A percentile compares a stretch with the other conserved stretches of the same genome.
These are phyloP conservation scores for Candida insectalens DNA, from an alignment of 805 yeast species.

Conservation along the genomic window DNA sequence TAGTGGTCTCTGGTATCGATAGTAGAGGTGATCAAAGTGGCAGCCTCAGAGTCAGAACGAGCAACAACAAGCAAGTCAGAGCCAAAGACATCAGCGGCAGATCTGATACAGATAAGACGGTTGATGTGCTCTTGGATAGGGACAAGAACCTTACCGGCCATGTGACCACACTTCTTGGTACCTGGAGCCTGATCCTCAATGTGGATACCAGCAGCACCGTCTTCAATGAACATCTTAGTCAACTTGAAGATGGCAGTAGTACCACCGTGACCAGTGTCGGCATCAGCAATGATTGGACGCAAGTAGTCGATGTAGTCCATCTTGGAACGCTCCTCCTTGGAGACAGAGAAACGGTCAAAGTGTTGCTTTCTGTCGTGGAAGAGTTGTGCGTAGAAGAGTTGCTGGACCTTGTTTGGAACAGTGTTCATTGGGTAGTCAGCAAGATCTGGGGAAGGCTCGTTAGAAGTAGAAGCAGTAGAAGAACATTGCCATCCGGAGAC, in stretches of 20 bases:
- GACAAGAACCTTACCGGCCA: constrained; percentile 97
- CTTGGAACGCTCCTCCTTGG: constrained; percentile 59
- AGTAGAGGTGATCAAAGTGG: constrained; percentile 87
- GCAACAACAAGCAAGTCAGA: constrained; percentile 83
- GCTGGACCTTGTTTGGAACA: constrained; percentile 97
- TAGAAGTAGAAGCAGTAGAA: constrained; percentile 93
- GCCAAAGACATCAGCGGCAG: constrained; percentile 90
- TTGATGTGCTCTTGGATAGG: constrained; percentile 97
- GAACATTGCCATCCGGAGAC: constrained; percentile 99
- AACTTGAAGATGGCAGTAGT: constrained; percentile 91
- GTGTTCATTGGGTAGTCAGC: constrained; percentile 99
- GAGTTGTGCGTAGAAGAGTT: constrained; percentile 90
- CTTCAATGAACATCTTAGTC: constrained; percentile 91
- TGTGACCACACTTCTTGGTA: constrained; percentile 97
- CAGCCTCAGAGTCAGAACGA: constrained; percentile 97
- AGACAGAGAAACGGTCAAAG: constrained; percentile 60
- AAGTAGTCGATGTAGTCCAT: constrained; percentile 74
- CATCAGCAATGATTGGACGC: constrained; percentile 95
- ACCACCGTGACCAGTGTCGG: constrained; percentile 99
- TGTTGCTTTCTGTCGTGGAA: constrained; percentile 97
- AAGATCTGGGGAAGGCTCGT: constrained; percentile 96
- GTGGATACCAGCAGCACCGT: constrained; percentile 98
- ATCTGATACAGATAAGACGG: constrained; percentile 87
- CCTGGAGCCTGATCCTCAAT: constrained; percentile 99
- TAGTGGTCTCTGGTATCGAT: constrained; percentile 93